Evolutionary conservation across 148 eudicot species (phyloP).

Genomic region (Bassia scoparia): DNA sequence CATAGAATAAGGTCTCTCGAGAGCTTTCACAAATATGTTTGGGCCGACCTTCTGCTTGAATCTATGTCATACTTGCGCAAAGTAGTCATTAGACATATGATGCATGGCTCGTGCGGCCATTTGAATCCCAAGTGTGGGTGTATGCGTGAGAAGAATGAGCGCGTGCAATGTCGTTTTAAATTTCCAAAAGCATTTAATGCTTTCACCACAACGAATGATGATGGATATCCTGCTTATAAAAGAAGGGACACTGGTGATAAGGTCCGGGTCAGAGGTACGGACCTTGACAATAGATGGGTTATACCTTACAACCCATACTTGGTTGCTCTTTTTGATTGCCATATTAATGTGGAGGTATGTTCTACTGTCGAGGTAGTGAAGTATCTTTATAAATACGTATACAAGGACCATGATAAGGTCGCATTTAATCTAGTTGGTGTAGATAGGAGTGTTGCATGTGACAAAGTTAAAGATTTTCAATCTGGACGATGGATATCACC

Average conservation of each 20-base stretch:
- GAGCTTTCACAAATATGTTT: background rate
- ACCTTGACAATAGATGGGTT: background rate
- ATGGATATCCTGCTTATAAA: background rate
- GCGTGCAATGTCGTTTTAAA: background rate
- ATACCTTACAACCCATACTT: background rate
- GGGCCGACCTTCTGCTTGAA: background rate
- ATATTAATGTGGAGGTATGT: background rate
- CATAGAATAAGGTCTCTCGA: background rate
- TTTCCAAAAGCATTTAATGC: background rate
- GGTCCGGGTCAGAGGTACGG: background rate
- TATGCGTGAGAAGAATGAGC: background rate
- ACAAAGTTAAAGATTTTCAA: slow-evolving; percentile 12
- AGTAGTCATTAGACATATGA: background rate
- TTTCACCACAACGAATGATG: background rate
- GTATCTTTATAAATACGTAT: background rate
- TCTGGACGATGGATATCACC: slow-evolving; percentile 16
- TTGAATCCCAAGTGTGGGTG: background rate
- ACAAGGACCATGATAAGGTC: slow-evolving; percentile 23
- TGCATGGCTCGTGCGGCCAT: background rate
- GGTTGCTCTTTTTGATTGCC: background rate
- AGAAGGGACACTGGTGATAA: background rate
- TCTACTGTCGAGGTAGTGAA: background rate
- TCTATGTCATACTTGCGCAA: background rate
- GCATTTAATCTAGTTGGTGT: background rate
- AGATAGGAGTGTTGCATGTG: background rate